Evolutionary conservation across 192 early-diverging fungal species (phyloP).

Genomic region (Backusella sp.): DNA sequence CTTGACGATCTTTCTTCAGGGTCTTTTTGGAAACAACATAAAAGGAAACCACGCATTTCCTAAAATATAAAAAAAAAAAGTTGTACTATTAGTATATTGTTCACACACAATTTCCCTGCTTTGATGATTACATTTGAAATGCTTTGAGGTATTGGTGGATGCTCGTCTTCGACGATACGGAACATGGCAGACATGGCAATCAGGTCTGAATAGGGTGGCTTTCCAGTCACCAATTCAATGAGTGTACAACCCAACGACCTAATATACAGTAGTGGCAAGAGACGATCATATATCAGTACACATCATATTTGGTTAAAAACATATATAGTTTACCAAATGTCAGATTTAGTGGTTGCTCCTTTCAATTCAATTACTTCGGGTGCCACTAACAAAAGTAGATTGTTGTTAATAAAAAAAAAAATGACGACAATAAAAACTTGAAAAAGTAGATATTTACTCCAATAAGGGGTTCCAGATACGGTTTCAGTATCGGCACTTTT

Average conservation of each 20-base stretch:
- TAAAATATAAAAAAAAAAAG: neutral
- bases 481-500: slow-evolving; percentile 59
- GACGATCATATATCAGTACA: no score
- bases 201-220: slow-evolving; percentile 85
- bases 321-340: slow-evolving; percentile 64
- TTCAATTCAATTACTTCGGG: slow-evolving; percentile 91
- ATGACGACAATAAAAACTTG: neutral
- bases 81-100: neutral
- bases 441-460: slow-evolving; percentile 47
- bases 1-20: slow-evolving; percentile 72
- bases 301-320: neutral
- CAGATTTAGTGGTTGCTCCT: slow-evolving; percentile 84
- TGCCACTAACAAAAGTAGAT: slow-evolving; percentile 52
- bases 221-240: slow-evolving; percentile 90
- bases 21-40: slow-evolving; percentile 84
- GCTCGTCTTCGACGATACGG: slow-evolving; percentile 90
- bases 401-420: slow-evolving; percentile 1
- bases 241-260: slow-evolving; percentile 90
- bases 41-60: slow-evolving; percentile 78
- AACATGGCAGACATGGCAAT: slow-evolving; percentile 91
- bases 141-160: slow-evolving; percentile 80
- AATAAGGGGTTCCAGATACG: slow-evolving; percentile 83
- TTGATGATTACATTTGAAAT: slow-evolving; percentile 58
- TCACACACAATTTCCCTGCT: neutral
- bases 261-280: neutral